Evolutionary conservation across 139 green algal species (phyloP).

Genomic region (Micractinium conductrix): DNA sequence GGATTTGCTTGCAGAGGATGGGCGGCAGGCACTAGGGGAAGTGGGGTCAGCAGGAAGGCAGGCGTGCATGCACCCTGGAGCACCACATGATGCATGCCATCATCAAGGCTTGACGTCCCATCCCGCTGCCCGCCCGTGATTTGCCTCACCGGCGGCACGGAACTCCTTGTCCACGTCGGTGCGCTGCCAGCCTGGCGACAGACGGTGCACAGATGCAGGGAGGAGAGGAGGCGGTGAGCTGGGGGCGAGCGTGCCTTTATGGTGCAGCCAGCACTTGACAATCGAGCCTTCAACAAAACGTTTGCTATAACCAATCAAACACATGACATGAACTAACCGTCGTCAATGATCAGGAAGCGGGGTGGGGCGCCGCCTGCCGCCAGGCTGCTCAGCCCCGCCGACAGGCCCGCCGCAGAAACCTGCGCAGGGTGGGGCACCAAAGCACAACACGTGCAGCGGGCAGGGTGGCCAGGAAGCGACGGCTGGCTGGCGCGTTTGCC

Average conservation of each 20-base stretch:
- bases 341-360: conserved; percentile 84
- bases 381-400: conserved; percentile 76
- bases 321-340: conserved; percentile 26
- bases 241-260: no score
- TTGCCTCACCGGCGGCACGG: conserved; percentile 1
- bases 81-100: not conserved
- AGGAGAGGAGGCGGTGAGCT: not conserved
- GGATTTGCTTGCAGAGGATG: no score
- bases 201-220: no score
- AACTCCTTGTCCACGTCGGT: conserved; percentile 31
- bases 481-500: not conserved
- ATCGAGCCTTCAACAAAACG: not conserved
- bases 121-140: no score
- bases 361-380: conserved; percentile 59
- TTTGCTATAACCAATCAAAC: not conserved
- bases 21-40: no score
- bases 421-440: not conserved
- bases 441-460: not conserved
- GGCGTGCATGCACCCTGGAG: not conserved
- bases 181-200: conserved; percentile 30
- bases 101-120: not conserved
- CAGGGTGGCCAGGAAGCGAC: no score
- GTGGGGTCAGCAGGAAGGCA: no score
- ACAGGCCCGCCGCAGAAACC: conserved; percentile 35
- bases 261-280: not conserved